These are phyloP conservation scores for Hyaloscypha bicolor DNA, from an alignment of 495 filamentous ascomycete species.

Conservation along the genomic window DNA sequence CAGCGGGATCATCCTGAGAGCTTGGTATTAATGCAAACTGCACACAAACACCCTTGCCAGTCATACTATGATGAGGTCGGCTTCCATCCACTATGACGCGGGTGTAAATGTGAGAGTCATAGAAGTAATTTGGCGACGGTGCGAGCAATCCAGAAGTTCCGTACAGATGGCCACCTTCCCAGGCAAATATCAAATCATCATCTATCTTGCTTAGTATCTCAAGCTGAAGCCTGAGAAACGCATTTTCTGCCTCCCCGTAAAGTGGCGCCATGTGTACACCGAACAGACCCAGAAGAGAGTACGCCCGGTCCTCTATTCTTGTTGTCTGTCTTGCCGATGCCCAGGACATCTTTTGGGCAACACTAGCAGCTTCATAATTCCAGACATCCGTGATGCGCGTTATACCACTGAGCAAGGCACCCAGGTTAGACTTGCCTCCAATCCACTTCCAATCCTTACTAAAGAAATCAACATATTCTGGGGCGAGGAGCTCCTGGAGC, in stretches of 20 bases:
- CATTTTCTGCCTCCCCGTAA: conserved; percentile 34
- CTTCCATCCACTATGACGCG: no score
- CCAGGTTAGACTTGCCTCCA: conserved; percentile 3
- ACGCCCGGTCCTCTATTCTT: conserved; percentile 30
- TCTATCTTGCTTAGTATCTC: conserved; percentile 30
- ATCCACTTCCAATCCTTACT: neutral
- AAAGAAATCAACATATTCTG: conserved; percentile 20
- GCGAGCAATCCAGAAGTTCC: no score
- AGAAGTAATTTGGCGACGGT: no score
- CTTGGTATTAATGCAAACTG: no score
- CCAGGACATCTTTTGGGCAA: conserved; percentile 34
- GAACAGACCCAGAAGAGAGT: conserved; percentile 34
- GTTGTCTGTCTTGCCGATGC: conserved; percentile 29
- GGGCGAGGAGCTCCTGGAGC: conserved; percentile 29
- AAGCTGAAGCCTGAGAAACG: conserved; percentile 33
- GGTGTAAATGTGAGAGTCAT: no score
- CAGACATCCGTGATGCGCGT: neutral
- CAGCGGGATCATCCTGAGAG: no score
- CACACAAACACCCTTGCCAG: no score
- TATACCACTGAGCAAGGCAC: neutral
- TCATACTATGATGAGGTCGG: no score
- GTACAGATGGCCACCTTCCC: no score
- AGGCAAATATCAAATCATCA: neutral
- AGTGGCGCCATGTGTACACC: conserved; percentile 35
- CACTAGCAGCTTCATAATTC: neutral